Evolutionary conservation across 148 eudicot genomes (phyloP).

Genomic region (Chenopodium album): DNA sequence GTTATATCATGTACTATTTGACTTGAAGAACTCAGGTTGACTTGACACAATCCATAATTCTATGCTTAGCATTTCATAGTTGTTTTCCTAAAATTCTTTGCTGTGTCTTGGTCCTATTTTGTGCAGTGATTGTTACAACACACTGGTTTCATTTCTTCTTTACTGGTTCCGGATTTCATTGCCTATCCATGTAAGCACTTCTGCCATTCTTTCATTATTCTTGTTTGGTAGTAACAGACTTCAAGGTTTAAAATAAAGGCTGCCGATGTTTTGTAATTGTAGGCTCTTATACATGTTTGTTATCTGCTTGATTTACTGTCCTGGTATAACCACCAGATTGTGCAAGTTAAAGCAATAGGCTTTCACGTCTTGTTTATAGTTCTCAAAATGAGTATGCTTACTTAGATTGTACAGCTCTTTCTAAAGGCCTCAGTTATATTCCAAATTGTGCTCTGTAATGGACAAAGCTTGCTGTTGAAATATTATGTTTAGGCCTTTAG

Average conservation of each 20-base stretch:
- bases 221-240: not conserved
- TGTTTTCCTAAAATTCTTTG: not conserved
- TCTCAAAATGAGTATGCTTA: not conserved
- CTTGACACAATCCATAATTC: not conserved
- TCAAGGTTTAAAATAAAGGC: not conserved
- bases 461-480: too few species aligned
- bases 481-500: too few species aligned
- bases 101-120: constrained; percentile 3
- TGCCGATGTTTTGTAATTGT: not conserved
- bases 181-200: constrained; percentile 61
- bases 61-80: not conserved
- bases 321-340: not conserved
- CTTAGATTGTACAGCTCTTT: too few species aligned
- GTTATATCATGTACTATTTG: not conserved
- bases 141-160: constrained; percentile 72
- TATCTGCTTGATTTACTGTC: not conserved
- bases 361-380: not conserved
- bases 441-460: not conserved
- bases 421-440: too few species aligned
- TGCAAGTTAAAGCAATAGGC: not conserved
- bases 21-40: not conserved
- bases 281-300: not conserved
- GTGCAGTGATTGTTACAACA: constrained; percentile 82
- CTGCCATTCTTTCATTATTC: not conserved
- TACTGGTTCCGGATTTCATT: constrained; percentile 88